Evolutionary conservation across 441 rosid genomes (phyloP), one percentile per base, ranked within the genome.

Genomic region (Pelargonium citronellum): DNA sequence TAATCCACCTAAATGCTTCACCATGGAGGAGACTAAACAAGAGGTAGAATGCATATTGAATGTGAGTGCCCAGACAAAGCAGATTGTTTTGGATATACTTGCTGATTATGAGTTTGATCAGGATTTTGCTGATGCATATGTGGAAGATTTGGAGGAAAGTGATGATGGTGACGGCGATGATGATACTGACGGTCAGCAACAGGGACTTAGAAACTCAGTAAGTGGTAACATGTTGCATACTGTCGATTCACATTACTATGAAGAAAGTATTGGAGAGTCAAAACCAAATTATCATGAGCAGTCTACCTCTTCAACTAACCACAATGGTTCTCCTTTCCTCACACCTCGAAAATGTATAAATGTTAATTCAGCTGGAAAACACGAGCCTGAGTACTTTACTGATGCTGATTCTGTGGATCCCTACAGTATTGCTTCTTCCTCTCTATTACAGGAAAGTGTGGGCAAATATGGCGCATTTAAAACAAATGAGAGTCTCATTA

Each of bases 1-100:
- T 70, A 57, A 68, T 46, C 77, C 78, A 2, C 72, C 44, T 34
- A 71, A 73, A 74, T 55, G 74, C 72, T 79, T 67, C 71, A 72
- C 73, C 12, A 78, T 72, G 76, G 88, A 87, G 69, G 86, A 81
- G 65, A 67, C 84, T 65, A 87, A 86, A 71, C 84, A 85, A 74
- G 97, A 91, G 77, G 76, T 82, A 2, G 97, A 89, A 69, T 85
- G 88, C 71, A 76, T 88, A 67, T 72, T 93, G 70, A 79, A 68
- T 78, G 80, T 87, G 69, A 91, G 95, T 85, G 92, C 95, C 77
- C 81, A 85, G 74, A 77, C 78, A 69, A 91, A 86, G 84, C 88
- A 89, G 73, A 68, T 78, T 71, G 66, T 83, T 63, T 86, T 81
- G 87, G 88, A 89, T 80, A 77, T 78, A 71, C 76, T 80, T 81